These are phyloP conservation scores for Entoloma clypeatum DNA, from an alignment of 1,284 basidiomycete species.

Conservation along the genomic window DNA sequence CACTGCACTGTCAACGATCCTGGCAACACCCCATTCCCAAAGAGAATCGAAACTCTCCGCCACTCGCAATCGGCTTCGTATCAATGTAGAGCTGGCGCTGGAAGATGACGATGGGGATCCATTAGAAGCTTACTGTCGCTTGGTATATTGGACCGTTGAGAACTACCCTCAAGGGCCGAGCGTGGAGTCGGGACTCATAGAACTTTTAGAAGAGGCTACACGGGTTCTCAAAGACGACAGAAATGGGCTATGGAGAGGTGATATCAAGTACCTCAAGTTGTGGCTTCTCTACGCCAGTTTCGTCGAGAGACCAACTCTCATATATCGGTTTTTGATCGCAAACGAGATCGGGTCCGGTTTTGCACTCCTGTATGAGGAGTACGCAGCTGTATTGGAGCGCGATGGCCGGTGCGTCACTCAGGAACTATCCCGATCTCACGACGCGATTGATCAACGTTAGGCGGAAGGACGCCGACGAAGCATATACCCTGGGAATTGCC, in stretches of 20 bases:
- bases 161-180: conserved; percentile 46
- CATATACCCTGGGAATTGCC: conserved; percentile 84
- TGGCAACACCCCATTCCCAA: conserved; percentile 70
- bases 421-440: conserved; percentile 8
- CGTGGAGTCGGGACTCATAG: conserved; percentile 41
- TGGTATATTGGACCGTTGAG: conserved; percentile 46
- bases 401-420: conserved; percentile 38
- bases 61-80: conserved; percentile 53
- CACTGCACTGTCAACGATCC: conserved; percentile 65
- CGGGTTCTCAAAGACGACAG: conserved; percentile 39
- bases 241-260: conserved; percentile 42
- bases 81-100: conserved; percentile 40
- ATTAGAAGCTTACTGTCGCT: conserved; percentile 41
- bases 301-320: conserved; percentile 69
- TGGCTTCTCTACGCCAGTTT: conserved; percentile 90
- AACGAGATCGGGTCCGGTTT: conserved; percentile 86
- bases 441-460: conserved; percentile 38
- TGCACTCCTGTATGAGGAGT: conserved; percentile 88
- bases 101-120: conserved; percentile 44
- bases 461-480: conserved; percentile 82
- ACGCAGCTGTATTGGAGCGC: conserved; percentile 77
- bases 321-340: conserved; percentile 83
- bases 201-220: conserved; percentile 45
- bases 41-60: conserved; percentile 63
- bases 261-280: conserved; percentile 85